Percentiles rank a stretch among this genome's conserved stretches.
Evolutionary conservation across 2,329 filamentous ascomycete genomes (phyloP).

Genomic region (Parascedosporium putredinis): DNA sequence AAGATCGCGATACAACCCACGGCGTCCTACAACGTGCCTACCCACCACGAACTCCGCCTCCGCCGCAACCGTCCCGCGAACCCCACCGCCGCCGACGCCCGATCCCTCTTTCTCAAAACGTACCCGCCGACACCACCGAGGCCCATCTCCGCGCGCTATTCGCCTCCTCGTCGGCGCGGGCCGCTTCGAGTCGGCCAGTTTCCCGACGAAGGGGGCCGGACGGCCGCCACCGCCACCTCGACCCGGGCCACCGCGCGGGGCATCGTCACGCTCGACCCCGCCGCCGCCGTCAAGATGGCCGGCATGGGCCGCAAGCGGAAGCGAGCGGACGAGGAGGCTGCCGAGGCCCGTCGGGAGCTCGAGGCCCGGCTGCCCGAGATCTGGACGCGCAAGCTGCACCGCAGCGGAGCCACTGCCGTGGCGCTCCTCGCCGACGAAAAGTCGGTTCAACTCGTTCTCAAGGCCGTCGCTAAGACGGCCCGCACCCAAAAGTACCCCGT

Average conservation of each 20-base stretch:
- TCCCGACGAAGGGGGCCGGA: constrained; percentile 43
- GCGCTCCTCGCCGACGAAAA: constrained; percentile 75
- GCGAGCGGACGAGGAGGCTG: constrained; percentile 43
- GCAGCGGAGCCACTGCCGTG: constrained; percentile 69
- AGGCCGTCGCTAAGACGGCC: constrained; percentile 54
- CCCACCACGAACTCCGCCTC: constrained; percentile 77
- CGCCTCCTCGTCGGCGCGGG: constrained; percentile 63
- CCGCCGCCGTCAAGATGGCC: constrained; percentile 27
- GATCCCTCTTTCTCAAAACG: constrained; percentile 87
- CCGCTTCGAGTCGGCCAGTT: constrained; percentile 70
- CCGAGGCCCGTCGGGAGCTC: constrained; percentile 52
- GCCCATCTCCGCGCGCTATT: constrained; percentile 69
- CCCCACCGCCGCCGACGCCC: constrained; percentile 59
- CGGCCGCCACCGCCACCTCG: constrained; percentile 20
- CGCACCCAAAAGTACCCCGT: constrained; percentile 50
- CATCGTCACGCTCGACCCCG: constrained; percentile 11
- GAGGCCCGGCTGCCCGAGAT: constrained; percentile 54
- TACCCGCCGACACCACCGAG: constrained; percentile 75
- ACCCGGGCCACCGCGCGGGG: constrained; percentile 23
- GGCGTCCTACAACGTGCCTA: constrained; percentile 49
- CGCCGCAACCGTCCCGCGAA: constrained; percentile 73
- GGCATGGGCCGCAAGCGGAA: constrained; percentile 30
- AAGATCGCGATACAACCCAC: constrained; percentile 55
- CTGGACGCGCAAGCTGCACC: constrained; percentile 62
- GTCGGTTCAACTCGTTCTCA: constrained; percentile 66